phyloP scores from a whole-genome alignment of 2,329 filamentous ascomycete species.

The Thermomyces lanuginosus region DNA sequence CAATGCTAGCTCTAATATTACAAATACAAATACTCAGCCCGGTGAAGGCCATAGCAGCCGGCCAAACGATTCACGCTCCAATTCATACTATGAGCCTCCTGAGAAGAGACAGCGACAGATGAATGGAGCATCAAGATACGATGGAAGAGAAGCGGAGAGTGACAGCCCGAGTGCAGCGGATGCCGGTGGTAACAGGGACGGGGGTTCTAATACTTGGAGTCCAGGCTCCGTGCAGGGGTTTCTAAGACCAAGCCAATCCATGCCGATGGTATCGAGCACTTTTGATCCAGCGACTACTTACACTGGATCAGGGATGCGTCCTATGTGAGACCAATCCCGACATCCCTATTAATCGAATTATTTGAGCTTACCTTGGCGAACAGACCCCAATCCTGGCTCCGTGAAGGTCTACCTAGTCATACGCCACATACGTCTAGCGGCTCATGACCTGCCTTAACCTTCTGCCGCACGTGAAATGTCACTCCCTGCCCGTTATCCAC shows the following conservation, averaged over 20 bases:
- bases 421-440: not conserved
- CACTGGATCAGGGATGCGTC: too few species aligned
- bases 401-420: too few species aligned
- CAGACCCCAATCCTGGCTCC: too few species aligned
- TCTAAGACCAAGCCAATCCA: constrained; percentile 4
- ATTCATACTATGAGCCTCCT: constrained; percentile 8
- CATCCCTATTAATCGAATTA: too few species aligned
- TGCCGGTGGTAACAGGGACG: constrained; percentile 3
- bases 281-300: too few species aligned
- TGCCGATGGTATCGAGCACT: too few species aligned
- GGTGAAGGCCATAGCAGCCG: too few species aligned
- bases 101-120: constrained; percentile 22
- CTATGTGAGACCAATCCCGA: too few species aligned
- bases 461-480: constrained; percentile 65
- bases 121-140: constrained; percentile 12
- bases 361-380: too few species aligned
- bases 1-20: too few species aligned
- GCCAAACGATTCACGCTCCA: constrained; percentile 1
- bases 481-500: constrained; percentile 82
- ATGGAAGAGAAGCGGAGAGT: constrained; percentile 1
- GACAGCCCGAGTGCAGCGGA: constrained; percentile 1
- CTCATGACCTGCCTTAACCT: constrained; percentile 7
- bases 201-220: constrained; percentile 3
- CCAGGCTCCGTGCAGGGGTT: constrained; percentile 6
- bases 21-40: too few species aligned